A percentile compares a stretch with the other conserved stretches of the same genome.
Evolutionary conservation across 2,329 filamentous ascomycete genomes (phyloP).

Genomic region (Hymenoscyphus repandus): DNA sequence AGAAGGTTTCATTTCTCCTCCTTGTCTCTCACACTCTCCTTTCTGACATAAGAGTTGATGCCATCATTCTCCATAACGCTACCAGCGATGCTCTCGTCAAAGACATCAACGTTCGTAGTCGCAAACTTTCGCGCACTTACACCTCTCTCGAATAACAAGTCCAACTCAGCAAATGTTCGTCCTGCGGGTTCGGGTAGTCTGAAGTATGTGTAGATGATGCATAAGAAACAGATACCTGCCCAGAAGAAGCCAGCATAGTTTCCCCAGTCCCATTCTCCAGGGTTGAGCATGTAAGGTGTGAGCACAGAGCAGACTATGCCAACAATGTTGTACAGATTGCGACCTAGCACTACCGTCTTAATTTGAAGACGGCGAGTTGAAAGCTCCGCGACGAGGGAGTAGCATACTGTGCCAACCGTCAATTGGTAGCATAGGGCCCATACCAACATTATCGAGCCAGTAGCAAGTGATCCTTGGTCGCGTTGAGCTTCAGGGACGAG

Average conservation of each 20-base stretch:
- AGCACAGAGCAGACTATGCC: constrained; percentile 76
- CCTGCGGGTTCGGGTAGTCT: constrained; percentile 74
- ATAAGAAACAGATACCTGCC: constrained; percentile 60
- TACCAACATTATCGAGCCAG: constrained; percentile 63
- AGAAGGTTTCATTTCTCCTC: neutral
- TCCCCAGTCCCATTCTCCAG: constrained; percentile 78
- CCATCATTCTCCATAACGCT: constrained; percentile 20
- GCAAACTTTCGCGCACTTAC: constrained; percentile 40
- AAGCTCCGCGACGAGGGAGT: constrained; percentile 80
- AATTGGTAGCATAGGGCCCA: constrained; percentile 83
- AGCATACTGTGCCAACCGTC: constrained; percentile 83
- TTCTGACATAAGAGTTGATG: constrained; percentile 39
- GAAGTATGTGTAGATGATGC: constrained; percentile 69
- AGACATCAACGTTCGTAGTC: constrained; percentile 28
- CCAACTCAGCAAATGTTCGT: constrained; percentile 79
- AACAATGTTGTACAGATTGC: constrained; percentile 67
- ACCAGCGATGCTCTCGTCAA: constrained; percentile 22
- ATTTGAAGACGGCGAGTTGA: constrained; percentile 79
- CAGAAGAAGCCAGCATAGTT: constrained; percentile 72
- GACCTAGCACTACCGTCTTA: constrained; percentile 84
- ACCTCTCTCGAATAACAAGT: constrained; percentile 73
- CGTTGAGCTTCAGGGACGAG: constrained; percentile 27
- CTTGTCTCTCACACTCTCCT: neutral
- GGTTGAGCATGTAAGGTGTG: constrained; percentile 91
- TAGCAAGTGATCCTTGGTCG: constrained; percentile 23